Base-by-base conservation (phyloP, 2,329 filamentous ascomycete species). In the Talaromyces sp. region DNA sequence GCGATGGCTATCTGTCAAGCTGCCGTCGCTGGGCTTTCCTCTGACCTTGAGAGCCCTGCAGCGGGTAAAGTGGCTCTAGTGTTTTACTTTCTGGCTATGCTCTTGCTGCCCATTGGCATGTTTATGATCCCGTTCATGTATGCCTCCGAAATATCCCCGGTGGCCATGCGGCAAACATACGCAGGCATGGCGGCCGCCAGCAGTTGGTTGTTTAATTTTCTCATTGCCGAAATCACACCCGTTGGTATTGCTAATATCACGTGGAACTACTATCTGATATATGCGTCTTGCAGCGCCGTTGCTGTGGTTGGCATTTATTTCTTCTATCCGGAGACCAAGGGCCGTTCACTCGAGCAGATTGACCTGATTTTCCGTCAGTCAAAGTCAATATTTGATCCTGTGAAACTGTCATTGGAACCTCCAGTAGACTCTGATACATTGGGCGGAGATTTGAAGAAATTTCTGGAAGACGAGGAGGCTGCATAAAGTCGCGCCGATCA, bases 1-100 rank as follows among this genome's bases (percentile, higher is more conserved):
- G 75, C 88, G 52, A 90, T 90, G 88, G 70, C 71, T 63, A 71
- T 64, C 21, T 70, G 66, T 57, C 75, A 79, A 68, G 78, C 73
- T 53, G 70, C 73, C 58, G 78, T 78, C 58, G 77, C 68, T 17
- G 76, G 70, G 31, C 65, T 79, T 27, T 71, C 78, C 64, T 73
- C 69, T 2, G 64, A 64, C 5, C 71, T 73, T 54, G 75, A 75
- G 1, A 54, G 17, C 24, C 63, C 54, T n/a, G 63, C 71, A 2
- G 75, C 81, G 11, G 74, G 78, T 1, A 78, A 78, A 1, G 87
- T 86, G 2, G 84, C 82, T 1, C 51, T 54, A 11, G n/a, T 54
- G 4, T 54, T 54, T 54, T 54, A 54, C 27, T 54, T 54, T 14
- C 14, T 54, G 2, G 51, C 51, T 11, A 29, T 54, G 26, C 31